Evolutionary conservation across 495 filamentous ascomycete genomes (phyloP).

Genomic region (Annulohypoxylon maeteangense): DNA sequence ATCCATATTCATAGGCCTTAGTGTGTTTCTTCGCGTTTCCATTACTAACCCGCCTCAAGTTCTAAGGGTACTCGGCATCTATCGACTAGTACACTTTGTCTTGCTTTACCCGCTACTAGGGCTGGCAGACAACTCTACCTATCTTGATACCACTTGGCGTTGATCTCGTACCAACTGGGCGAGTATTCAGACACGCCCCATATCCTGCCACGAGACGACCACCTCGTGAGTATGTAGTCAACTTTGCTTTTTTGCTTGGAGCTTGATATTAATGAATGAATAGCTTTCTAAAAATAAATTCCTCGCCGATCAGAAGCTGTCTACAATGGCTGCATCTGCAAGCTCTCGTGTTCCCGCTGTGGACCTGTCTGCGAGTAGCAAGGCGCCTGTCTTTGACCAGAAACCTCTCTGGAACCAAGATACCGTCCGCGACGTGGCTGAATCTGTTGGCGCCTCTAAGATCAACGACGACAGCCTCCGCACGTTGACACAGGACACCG

Average conservation of each 20-base stretch:
- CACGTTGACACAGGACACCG: constrained; percentile 89
- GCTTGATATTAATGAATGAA: not conserved
- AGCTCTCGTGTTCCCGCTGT: constrained; percentile 23
- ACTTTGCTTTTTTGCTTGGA: no score
- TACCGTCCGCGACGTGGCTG: constrained; percentile 92
- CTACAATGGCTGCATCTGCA: constrained; percentile 31
- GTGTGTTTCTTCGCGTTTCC: not conserved
- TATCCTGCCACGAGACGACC: not conserved
- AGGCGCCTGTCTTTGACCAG: constrained; percentile 23
- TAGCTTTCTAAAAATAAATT: not conserved
- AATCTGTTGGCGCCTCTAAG: constrained; percentile 86
- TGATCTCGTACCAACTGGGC: constrained; percentile 2
- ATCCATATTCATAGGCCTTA: not conserved
- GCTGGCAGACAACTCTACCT: not conserved
- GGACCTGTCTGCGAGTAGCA: constrained; percentile 21
- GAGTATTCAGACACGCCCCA: not conserved
- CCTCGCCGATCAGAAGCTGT: not conserved
- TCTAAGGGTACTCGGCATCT: not conserved
- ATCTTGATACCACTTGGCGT: not conserved
- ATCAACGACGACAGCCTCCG: constrained; percentile 85
- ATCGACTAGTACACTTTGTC: not conserved
- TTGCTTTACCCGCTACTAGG: not conserved
- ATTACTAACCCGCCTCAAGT: not conserved
- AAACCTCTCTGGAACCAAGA: constrained; percentile 89
- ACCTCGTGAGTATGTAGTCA: not conserved